A percentile compares a stretch with the other conserved stretches of the same genome.
Evolutionary conservation across 2,329 filamentous ascomycete species (phyloP).

Genomic region (Fusarium sp.): DNA sequence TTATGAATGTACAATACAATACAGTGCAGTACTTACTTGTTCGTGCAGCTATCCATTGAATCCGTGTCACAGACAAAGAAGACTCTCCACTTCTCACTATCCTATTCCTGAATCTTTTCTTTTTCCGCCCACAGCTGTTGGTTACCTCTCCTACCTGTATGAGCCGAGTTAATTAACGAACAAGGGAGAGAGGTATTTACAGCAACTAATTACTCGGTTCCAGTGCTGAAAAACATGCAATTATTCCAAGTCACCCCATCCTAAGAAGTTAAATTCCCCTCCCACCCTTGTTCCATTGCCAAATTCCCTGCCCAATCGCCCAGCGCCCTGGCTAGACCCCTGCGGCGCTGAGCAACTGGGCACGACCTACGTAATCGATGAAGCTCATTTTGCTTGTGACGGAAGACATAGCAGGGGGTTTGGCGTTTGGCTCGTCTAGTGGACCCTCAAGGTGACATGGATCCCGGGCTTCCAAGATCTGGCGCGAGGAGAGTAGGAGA

Average conservation of each 20-base stretch:
- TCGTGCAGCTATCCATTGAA: slow-evolving; percentile 31
- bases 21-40: slow-evolving; percentile 38
- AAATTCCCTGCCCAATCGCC: slow-evolving; percentile 23
- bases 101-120: background rate
- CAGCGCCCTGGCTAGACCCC: slow-evolving; percentile 34
- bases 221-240: slow-evolving; percentile 1
- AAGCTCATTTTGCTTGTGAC: slow-evolving; percentile 35
- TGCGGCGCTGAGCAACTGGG: slow-evolving; percentile 42
- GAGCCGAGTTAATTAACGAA: background rate
- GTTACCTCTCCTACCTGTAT: background rate
- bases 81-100: slow-evolving; percentile 11
- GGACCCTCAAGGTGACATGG: slow-evolving; percentile 29
- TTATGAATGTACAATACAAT: background rate
- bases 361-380: slow-evolving; percentile 46
- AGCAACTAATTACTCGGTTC: slow-evolving; percentile 4
- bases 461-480: slow-evolving; percentile 37
- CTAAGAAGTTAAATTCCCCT: slow-evolving; percentile 13
- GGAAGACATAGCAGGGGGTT: background rate
- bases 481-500: slow-evolving; percentile 12
- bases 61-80: slow-evolving; percentile 32
- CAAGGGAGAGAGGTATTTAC: slow-evolving; percentile 4
- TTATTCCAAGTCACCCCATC: slow-evolving; percentile 32
- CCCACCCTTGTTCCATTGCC: slow-evolving; percentile 6
- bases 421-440: no score
- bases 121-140: background rate